These are phyloP conservation scores for Ophiocordyceps camponoti-leonardi DNA, from an alignment of 2,329 filamentous ascomycete genomes.

Conservation along the genomic window DNA sequence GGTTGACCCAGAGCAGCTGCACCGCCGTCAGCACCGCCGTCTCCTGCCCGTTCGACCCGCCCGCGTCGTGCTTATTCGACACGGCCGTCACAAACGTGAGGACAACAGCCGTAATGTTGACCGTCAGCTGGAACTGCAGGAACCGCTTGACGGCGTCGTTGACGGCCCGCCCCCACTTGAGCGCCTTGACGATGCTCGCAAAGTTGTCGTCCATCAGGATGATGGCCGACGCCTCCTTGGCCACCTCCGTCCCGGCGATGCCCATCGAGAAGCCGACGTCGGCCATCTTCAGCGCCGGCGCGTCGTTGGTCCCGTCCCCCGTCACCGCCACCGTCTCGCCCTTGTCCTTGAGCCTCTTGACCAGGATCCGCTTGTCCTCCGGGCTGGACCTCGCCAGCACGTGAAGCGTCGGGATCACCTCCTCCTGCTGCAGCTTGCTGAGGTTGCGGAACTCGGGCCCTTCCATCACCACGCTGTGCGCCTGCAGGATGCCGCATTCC, in stretches of 20 bases:
- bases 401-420: conserved; percentile 50
- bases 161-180: conserved; percentile 65
- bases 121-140: conserved; percentile 62
- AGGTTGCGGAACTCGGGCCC: conserved; percentile 64
- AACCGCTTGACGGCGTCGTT: conserved; percentile 67
- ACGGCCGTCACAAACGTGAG: conserved; percentile 82
- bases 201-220: conserved; percentile 85
- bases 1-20: conserved; percentile 87
- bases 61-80: too few relatives aligned
- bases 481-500: conserved; percentile 59
- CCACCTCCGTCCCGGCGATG: conserved; percentile 67
- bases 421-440: conserved; percentile 44
- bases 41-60: conserved; percentile 40
- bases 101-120: conserved; percentile 81
- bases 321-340: conserved; percentile 70
- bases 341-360: conserved; percentile 52
- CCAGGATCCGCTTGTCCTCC: conserved; percentile 59
- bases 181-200: conserved; percentile 66
- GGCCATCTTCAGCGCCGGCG: conserved; percentile 62
- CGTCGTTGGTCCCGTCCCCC: conserved; percentile 72
- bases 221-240: conserved; percentile 71
- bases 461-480: conserved; percentile 56
- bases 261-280: conserved; percentile 81
- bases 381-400: conserved; percentile 60
- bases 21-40: conserved; percentile 70